These are phyloP conservation scores for Lasiodiplodia gonubiensis DNA, from an alignment of 2,329 filamentous ascomycete species.

Conservation along the genomic window DNA sequence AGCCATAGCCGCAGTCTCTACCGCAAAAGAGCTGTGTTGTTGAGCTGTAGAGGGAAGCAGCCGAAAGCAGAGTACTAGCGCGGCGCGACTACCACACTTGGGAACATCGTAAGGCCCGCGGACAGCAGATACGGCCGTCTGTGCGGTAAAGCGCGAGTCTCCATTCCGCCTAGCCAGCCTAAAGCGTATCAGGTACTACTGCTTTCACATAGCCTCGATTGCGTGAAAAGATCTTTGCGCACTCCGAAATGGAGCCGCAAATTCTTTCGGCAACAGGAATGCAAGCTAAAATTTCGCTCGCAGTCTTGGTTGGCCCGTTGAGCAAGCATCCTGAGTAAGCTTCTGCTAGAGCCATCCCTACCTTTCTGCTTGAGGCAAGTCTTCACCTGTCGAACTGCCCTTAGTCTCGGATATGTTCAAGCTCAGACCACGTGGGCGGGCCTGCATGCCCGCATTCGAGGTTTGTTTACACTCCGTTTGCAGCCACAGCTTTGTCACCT, in stretches of 20 bases:
- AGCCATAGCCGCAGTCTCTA: not conserved
- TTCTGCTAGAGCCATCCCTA: not conserved
- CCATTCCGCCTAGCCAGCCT: not conserved
- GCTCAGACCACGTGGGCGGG: not conserved
- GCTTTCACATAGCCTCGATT: too few species aligned
- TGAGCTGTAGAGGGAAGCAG: too few species aligned
- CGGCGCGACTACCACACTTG: not conserved
- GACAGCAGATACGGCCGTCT: not conserved
- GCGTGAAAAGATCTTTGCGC: not conserved
- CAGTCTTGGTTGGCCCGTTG: not conserved
- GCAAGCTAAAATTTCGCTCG: not conserved
- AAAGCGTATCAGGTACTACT: not conserved
- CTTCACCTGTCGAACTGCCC: not conserved
- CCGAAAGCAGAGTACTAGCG: not conserved
- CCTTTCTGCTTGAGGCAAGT: not conserved
- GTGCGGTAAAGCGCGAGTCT: not conserved
- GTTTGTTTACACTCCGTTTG: not conserved
- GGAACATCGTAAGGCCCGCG: not conserved
- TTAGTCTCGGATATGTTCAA: not conserved
- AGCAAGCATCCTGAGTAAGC: not conserved
- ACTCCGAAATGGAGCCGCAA: not conserved
- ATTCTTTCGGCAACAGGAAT: conserved; percentile 3
- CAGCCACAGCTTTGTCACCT: not conserved
- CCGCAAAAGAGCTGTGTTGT: not conserved
- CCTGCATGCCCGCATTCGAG: not conserved